These are phyloP conservation scores for Schizopora paradoxa DNA, from an alignment of 1,284 basidiomycete genomes.

Conservation along the genomic window DNA sequence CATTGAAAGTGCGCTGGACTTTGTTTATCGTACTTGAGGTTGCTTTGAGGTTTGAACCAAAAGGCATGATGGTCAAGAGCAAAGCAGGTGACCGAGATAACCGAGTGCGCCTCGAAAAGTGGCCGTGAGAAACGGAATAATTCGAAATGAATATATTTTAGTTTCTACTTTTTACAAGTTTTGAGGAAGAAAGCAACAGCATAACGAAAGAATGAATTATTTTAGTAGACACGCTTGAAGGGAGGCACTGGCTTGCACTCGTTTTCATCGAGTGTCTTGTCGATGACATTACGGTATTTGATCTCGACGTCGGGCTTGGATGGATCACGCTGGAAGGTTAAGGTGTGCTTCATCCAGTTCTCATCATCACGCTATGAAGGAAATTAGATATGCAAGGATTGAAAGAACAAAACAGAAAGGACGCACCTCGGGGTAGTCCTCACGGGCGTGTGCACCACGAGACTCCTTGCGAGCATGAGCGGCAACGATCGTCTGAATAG, in stretches of 20 bases:
- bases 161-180: too few relatives aligned
- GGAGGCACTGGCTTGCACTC: conserved; percentile 91
- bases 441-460: conserved; percentile 95
- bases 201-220: too few relatives aligned
- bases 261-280: conserved; percentile 85
- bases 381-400: conserved; percentile 5
- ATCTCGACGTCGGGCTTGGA: conserved; percentile 80
- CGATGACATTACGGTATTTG: conserved; percentile 85
- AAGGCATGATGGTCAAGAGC: too few relatives aligned
- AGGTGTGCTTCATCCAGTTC: conserved; percentile 92
- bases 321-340: conserved; percentile 78
- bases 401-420: conserved; percentile 1
- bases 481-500: conserved; percentile 92
- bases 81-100: too few relatives aligned
- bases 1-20: too few relatives aligned
- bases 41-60: too few relatives aligned
- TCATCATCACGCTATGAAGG: conserved; percentile 72
- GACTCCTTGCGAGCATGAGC: conserved; percentile 97
- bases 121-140: too few relatives aligned
- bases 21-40: too few relatives aligned
- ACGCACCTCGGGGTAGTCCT: conserved; percentile 86
- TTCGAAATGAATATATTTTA: too few relatives aligned
- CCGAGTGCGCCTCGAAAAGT: too few relatives aligned
- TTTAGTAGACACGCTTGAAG: conserved; percentile 86
- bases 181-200: too few relatives aligned